Conservation (phyloP, 768 basidiomycete species). For the Suillus decipiens region DNA sequence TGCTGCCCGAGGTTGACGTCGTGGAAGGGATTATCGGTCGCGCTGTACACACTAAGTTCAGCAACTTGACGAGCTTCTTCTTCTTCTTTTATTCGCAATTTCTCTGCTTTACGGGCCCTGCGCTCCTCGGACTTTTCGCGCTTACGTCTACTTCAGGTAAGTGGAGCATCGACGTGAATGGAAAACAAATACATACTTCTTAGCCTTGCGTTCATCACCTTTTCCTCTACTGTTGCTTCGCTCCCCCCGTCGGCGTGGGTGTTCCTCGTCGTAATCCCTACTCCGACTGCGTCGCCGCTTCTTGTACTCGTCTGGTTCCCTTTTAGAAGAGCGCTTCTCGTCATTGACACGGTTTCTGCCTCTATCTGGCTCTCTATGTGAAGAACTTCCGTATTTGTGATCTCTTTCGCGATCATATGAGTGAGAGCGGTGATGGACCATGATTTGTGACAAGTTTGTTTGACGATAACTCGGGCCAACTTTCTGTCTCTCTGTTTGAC, state of each 20-base stretch:
- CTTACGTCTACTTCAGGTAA: slow-evolving; percentile 57
- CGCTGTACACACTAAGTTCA: slow-evolving; percentile 95
- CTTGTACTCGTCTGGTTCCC: slow-evolving; percentile 32
- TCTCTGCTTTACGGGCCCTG: slow-evolving; percentile 83
- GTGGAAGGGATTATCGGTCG: slow-evolving; percentile 97
- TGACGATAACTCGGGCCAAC: background rate
- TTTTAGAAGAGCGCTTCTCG: slow-evolving; percentile 34
- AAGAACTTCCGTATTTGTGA: slow-evolving; percentile 33
- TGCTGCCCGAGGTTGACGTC: slow-evolving; percentile 95
- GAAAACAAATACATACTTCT: slow-evolving; percentile 43
- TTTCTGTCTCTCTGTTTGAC: slow-evolving; percentile 1
- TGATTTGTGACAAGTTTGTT: slow-evolving; percentile 20
- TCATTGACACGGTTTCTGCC: slow-evolving; percentile 17
- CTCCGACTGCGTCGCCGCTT: slow-evolving; percentile 36
- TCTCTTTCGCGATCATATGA: slow-evolving; percentile 38
- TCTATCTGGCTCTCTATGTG: slow-evolving; percentile 20
- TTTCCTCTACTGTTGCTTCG: slow-evolving; percentile 21
- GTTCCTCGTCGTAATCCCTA: slow-evolving; percentile 33
- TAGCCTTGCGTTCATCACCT: slow-evolving; percentile 40
- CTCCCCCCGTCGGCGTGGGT: slow-evolving; percentile 28
- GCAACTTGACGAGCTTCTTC: slow-evolving; percentile 92
- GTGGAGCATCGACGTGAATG: slow-evolving; percentile 1
- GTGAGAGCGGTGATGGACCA: slow-evolving; percentile 50
- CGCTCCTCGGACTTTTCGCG: slow-evolving; percentile 88
- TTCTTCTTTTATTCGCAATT: slow-evolving; percentile 77